Evolutionary conservation across 2,329 filamentous ascomycete genomes (phyloP).

Genomic region (Colletotrichum falcatum): DNA sequence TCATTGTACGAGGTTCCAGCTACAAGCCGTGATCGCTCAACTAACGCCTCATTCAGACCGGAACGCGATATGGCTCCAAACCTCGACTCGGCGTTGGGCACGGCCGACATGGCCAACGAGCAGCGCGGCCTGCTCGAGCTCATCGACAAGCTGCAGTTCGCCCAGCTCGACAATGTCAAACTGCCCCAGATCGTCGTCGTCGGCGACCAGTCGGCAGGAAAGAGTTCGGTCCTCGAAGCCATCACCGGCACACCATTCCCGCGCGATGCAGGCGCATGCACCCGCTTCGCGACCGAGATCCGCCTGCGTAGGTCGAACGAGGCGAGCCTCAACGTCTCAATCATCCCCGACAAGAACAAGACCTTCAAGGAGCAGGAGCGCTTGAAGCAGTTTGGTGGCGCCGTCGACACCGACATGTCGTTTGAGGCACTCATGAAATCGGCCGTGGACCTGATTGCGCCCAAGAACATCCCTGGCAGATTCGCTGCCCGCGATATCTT

Average conservation of each 20-base stretch:
- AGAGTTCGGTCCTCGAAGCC: conserved; percentile 73
- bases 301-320: conserved; percentile 63
- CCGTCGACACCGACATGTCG: conserved; percentile 57
- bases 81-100: conserved; percentile 62
- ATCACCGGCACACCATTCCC: conserved; percentile 72
- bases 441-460: conserved; percentile 64
- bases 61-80: conserved; percentile 52
- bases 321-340: conserved; percentile 60
- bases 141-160: conserved; percentile 66
- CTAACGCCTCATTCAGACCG: conserved; percentile 37
- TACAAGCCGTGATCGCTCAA: conserved; percentile 30
- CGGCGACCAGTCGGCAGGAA: conserved; percentile 73
- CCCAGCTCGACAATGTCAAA: conserved; percentile 63
- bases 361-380: conserved; percentile 59
- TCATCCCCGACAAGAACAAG: conserved; percentile 65
- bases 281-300: conserved; percentile 71
- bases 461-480: conserved; percentile 61
- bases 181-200: conserved; percentile 74
- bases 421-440: conserved; percentile 65
- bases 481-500: conserved; percentile 66
- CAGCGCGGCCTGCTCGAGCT: conserved; percentile 69
- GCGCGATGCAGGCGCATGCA: conserved; percentile 69
- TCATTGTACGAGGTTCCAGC: conserved; percentile 38
- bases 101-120: conserved; percentile 63
- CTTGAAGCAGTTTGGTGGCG: conserved; percentile 61